Evolutionary conservation across 805 yeast genomes (phyloP), one percentile per base, ranked within the genome.

Genomic region (Candida ipomoeae): DNA sequence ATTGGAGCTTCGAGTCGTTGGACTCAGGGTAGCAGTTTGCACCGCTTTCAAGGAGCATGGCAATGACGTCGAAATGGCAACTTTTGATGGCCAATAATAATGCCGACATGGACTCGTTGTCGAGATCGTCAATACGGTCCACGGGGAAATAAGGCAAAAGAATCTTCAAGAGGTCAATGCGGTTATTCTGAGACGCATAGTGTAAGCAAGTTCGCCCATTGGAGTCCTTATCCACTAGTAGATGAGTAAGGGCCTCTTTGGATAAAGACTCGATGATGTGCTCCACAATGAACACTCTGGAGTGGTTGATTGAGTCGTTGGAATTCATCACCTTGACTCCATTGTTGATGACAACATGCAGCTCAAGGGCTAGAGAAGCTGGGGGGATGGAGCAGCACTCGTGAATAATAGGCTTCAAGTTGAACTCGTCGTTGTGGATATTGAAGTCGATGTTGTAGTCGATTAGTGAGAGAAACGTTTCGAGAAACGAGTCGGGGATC

Each of bases 141-240:
- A 56, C 61, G 3, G 74, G 74, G 48, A 70, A 67, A 14, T 62
- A 55, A 1, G 73, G 70, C 23, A 80, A 64, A 8, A 82, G 63
- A 8, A 70, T 63, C 29, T 66, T 67, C 32, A 82, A 59, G 33
- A 81, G 60, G 51, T 74, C 79, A 14, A 71, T 65, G 45, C 78
- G 61, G 54, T 78, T 75, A 56, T 79, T 74, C 57, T 79, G 79
- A 2, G 95, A 79, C 5, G 96, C 95, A 63, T 90, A 89, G 66
- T 92, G 98, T 15, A 94, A 69, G 20, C 97, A 91, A 1, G 85
- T 83, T 55, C 92, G 78, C 3, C 95, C 96, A 56, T 82, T 81
- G 44, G 79, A 74, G 65, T 87, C 95, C 59, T 76, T 79, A 35
- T 67, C 53, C 3, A 61, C 60, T 18, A 73, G 62, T 8, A 73